Evolutionary conservation across 1,139 yeast genomes (phyloP), one percentile per base, ranked within the genome.

Genomic region (Candida neerlandica): DNA sequence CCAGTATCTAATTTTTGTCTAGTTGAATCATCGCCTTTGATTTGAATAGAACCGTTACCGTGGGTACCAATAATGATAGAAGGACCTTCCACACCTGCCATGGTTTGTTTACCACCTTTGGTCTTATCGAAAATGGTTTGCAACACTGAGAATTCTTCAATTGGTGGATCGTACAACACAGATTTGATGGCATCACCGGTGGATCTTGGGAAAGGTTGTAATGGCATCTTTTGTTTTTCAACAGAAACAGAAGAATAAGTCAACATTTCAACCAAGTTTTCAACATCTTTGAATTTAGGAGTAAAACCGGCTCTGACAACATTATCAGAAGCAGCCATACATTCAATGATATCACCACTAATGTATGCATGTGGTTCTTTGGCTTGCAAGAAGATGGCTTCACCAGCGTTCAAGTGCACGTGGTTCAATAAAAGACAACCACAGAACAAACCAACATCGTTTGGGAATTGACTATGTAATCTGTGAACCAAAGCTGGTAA

Each of bases 261-360:
- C 68, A 94, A 81, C 96, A 89, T 90, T 48, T 81, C 83, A 37
- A 94, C 98, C 65, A 94, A 80, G 64, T 88, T 89, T 55, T 85
- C 73, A 50, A 94, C 98, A 68, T 95, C 99, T 73, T 92, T 94
- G 75, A 92, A 94, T 71, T 95, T 94, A 52, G 99, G 99, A 12
- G 99, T 94, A 76, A 94, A 94, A 9, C 99, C 99, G 6, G 98
- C 96, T 70, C 99, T 84, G 43, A 94, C 97, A 51, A 94, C 99
- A 63, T 94, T 94, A 68, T 94, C 99, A 38, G 96, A 86, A 11
- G 98, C 97, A 45, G 99, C 99, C 99, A 94, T 94, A 75, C 99
- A 95, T 73, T 94, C 99, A 62, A 94, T 92, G 59, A 94, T 94
- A 67, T 94, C 98, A 57, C 99, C 99, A 49, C 86, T 81, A 56